Percentiles rank a stretch among this genome's conserved stretches.
Evolutionary conservation across 208 protist species (phyloP).

Genomic region (Phytomonas serpens): DNA sequence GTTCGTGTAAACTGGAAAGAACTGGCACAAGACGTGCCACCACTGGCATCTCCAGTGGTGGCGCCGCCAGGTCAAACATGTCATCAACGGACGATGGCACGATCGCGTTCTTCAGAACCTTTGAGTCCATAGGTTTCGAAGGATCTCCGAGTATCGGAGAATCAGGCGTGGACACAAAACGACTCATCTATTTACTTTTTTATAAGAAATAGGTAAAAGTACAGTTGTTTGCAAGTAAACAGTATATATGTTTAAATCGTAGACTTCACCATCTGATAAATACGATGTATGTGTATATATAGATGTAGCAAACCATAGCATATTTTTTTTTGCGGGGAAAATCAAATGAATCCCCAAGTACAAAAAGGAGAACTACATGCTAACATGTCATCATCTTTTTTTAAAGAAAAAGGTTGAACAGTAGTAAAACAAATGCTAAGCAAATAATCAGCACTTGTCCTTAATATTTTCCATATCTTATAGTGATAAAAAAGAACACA

Average conservation of each 20-base stretch:
- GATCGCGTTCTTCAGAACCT: not conserved
- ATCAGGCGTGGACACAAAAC: not conserved
- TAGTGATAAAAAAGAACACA: not conserved
- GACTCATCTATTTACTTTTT: not conserved
- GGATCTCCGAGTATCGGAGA: not conserved
- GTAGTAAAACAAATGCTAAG: not conserved
- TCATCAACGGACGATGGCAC: constrained; percentile 28
- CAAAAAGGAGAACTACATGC: not conserved
- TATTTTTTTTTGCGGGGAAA: not conserved
- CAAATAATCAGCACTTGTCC: not conserved
- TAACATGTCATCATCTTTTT: not conserved
- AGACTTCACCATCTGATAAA: not conserved
- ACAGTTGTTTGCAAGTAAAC: not conserved
- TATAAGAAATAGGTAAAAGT: not conserved
- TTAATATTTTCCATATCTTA: not conserved
- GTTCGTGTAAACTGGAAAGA: not conserved
- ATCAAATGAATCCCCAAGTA: not conserved
- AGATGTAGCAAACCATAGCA: not conserved
- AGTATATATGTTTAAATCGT: not conserved
- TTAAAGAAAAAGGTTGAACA: not conserved
- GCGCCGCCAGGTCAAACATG: constrained; percentile 68
- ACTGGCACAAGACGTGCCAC: constrained; percentile 67
- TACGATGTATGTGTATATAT: not conserved
- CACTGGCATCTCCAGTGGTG: constrained; percentile 48
- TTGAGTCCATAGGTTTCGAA: not conserved